Conservation (phyloP, 352 stramenopile species). For the Globisporangium cederbergense region DNA sequence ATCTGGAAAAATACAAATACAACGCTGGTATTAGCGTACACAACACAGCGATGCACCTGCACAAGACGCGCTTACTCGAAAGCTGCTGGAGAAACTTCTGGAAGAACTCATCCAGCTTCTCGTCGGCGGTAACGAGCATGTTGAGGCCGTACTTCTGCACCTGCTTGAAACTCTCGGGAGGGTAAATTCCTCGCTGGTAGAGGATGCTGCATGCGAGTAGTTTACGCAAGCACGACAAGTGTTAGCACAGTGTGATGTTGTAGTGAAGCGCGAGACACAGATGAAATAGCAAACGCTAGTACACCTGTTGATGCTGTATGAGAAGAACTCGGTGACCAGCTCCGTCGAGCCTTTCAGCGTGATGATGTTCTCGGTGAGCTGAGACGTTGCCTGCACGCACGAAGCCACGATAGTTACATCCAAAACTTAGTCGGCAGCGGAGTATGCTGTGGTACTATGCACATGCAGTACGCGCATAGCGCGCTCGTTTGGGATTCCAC, state of each 20-base stretch:
- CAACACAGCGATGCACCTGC: neutral
- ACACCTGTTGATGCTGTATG: slow-evolving; percentile 97
- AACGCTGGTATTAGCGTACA: neutral
- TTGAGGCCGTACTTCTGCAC: slow-evolving; percentile 98
- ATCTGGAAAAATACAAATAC: slow-evolving; percentile 27
- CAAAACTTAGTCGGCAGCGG: neutral
- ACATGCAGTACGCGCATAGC: neutral
- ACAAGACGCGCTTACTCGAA: slow-evolving; percentile 42
- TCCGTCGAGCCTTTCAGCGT: slow-evolving; percentile 98
- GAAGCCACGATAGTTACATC: neutral
- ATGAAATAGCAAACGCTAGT: neutral
- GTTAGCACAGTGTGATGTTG: slow-evolving; percentile 5
- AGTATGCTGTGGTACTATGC: neutral
- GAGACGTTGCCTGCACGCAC: slow-evolving; percentile 46
- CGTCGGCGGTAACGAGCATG: slow-evolving; percentile 97
- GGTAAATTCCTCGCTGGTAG: slow-evolving; percentile 97
- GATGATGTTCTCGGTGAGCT: slow-evolving; percentile 92
- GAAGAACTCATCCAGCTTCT: slow-evolving; percentile 96
- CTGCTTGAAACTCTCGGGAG: slow-evolving; percentile 97
- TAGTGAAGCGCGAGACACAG: neutral
- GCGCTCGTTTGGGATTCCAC: neutral
- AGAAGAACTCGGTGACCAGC: slow-evolving; percentile 99
- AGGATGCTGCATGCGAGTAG: slow-evolving; percentile 77
- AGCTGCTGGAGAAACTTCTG: slow-evolving; percentile 91
- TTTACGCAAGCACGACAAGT: neutral